Evolutionary conservation across 208 protist species (phyloP).

Genomic region (Leishmania braziliensis): DNA sequence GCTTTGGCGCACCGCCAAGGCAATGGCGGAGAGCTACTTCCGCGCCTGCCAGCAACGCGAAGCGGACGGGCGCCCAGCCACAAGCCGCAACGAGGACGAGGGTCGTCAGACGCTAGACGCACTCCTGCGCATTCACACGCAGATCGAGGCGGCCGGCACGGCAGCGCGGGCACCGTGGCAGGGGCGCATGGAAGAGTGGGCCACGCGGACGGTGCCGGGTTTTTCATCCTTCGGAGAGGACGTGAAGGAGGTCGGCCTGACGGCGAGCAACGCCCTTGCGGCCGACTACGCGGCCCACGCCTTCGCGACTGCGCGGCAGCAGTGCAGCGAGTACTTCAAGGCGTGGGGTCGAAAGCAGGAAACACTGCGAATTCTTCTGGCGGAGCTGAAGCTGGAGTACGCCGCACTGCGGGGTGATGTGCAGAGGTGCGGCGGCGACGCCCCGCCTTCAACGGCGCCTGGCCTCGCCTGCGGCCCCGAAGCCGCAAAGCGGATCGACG

Average conservation of each 20-base stretch:
- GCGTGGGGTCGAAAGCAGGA: constrained; percentile 49
- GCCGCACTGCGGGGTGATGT: background rate
- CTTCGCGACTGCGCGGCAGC: constrained; percentile 34
- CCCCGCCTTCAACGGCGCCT: background rate
- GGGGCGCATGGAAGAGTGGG: constrained; percentile 34
- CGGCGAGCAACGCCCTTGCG: constrained; percentile 65
- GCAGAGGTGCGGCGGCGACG: background rate
- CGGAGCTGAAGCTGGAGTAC: constrained; percentile 42
- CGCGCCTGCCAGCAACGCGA: constrained; percentile 35
- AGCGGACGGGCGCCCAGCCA: constrained; percentile 12
- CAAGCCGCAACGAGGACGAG: constrained; percentile 19
- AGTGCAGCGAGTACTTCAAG: constrained; percentile 58
- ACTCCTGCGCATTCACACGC: constrained; percentile 55
- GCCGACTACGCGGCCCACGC: constrained; percentile 51
- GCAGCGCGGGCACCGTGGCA: constrained; percentile 44
- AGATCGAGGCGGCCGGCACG: constrained; percentile 39
- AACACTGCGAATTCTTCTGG: constrained; percentile 38
- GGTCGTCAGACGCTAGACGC: constrained; percentile 54
- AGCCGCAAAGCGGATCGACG: constrained; percentile 21
- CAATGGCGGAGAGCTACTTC: constrained; percentile 63
- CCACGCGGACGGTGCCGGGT: constrained; percentile 15
- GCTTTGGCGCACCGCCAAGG: constrained; percentile 63
- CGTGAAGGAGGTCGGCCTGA: constrained; percentile 60
- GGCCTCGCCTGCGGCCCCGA: constrained; percentile 11
- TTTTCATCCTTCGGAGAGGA: constrained; percentile 45